phyloP scores from a whole-genome alignment of 1,139 yeast genomes.

The Geotrichum aggregatum region DNA sequence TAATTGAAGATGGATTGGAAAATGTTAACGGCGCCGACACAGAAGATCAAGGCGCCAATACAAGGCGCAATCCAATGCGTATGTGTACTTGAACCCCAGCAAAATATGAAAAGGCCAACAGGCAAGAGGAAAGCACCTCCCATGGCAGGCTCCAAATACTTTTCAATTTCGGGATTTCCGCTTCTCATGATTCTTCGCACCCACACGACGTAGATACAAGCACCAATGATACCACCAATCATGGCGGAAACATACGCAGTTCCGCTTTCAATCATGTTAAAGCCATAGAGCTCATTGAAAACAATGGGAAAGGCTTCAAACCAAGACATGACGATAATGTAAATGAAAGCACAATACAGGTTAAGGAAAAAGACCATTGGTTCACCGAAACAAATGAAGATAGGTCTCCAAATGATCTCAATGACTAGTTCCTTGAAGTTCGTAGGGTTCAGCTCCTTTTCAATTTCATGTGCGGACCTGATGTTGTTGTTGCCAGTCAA shows the following conservation, averaged over 20 bases:
- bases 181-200: constrained; percentile 1
- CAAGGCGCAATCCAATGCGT: constrained; percentile 82
- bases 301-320: constrained; percentile 62
- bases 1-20: constrained; percentile 71
- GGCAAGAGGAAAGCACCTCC: constrained; percentile 59
- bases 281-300: constrained; percentile 44
- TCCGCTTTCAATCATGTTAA: constrained; percentile 51
- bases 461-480: constrained; percentile 44
- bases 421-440: constrained; percentile 28
- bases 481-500: constrained; percentile 43
- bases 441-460: constrained; percentile 25
- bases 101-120: constrained; percentile 69
- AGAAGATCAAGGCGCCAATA: constrained; percentile 71
- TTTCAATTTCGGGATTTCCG: constrained; percentile 16
- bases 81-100: constrained; percentile 59
- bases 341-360: constrained; percentile 51
- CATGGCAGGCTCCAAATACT: constrained; percentile 38
- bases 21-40: constrained; percentile 65
- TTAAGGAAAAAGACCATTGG: constrained; percentile 40
- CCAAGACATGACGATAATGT: constrained; percentile 53
- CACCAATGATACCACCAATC: constrained; percentile 43
- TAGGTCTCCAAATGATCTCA: constrained; percentile 49
- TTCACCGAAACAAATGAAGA: constrained; percentile 39
- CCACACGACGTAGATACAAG: constrained; percentile 18
- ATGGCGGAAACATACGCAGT: constrained; percentile 45